phyloP scores from a whole-genome alignment of 768 basidiomycete species.

The Tylopilus subfusipes region DNA sequence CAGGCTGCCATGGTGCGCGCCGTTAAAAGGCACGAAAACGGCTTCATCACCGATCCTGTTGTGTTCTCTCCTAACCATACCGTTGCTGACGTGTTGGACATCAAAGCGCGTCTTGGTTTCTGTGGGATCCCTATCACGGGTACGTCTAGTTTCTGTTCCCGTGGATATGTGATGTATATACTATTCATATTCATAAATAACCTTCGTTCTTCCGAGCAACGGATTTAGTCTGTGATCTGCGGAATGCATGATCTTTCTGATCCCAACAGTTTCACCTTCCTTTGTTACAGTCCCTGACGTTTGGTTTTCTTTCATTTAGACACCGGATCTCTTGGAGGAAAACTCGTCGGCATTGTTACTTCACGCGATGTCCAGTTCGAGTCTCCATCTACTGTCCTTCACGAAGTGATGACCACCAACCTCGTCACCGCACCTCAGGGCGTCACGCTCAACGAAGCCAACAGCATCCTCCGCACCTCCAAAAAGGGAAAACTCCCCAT shows the following conservation, averaged over 20 bases:
- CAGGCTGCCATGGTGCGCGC: slow-evolving; percentile 98
- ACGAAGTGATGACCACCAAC: slow-evolving; percentile 83
- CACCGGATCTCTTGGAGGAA: slow-evolving; percentile 81
- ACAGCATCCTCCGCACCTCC: slow-evolving; percentile 89
- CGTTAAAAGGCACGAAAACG: slow-evolving; percentile 98
- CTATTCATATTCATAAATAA: slow-evolving; percentile 47
- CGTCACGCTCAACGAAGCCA: slow-evolving; percentile 88
- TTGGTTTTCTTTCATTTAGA: slow-evolving; percentile 45
- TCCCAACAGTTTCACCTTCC: not conserved
- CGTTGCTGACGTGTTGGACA: slow-evolving; percentile 88
- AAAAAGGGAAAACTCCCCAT: slow-evolving; percentile 98
- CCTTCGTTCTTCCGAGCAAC: slow-evolving; percentile 91
- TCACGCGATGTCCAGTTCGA: slow-evolving; percentile 96
- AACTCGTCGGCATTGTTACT: slow-evolving; percentile 95
- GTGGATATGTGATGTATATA: slow-evolving; percentile 44
- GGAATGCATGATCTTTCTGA: slow-evolving; percentile 42
- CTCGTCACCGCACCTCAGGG: slow-evolving; percentile 87
- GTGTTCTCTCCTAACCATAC: slow-evolving; percentile 74
- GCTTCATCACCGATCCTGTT: slow-evolving; percentile 94
- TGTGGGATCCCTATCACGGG: slow-evolving; percentile 97
- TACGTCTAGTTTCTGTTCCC: slow-evolving; percentile 41
- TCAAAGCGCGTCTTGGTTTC: slow-evolving; percentile 90
- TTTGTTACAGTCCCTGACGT: slow-evolving; percentile 17
- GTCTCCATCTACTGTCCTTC: slow-evolving; percentile 56
- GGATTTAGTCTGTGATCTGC: slow-evolving; percentile 69